A percentile compares a stretch with the other conserved stretches of the same genome.
Evolutionary conservation across 208 protist genomes (phyloP).

Genomic region (Wallacemonas sp.): DNA sequence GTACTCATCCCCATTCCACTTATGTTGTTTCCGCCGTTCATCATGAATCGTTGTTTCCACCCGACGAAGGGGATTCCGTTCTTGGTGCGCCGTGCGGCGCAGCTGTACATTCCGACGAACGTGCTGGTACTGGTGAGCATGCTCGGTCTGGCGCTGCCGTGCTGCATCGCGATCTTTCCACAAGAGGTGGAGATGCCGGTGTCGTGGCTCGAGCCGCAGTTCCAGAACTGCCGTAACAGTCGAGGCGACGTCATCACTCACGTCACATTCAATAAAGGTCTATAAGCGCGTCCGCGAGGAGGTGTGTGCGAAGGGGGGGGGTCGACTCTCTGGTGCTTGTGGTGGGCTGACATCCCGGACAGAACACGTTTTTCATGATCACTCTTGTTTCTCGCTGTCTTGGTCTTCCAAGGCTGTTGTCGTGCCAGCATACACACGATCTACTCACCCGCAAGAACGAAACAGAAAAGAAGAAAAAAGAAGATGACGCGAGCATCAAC

Average conservation of each 20-base stretch:
- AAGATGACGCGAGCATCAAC: too few species aligned
- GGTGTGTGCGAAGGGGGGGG: not conserved
- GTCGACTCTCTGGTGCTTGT: not conserved
- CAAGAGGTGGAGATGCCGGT: slow-evolving; percentile 42
- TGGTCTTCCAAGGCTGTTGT: too few species aligned
- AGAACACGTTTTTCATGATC: too few species aligned
- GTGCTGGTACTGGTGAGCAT: slow-evolving; percentile 39
- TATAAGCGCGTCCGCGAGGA: slow-evolving; percentile 14
- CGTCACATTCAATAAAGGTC: slow-evolving; percentile 51
- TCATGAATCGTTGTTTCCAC: slow-evolving; percentile 55
- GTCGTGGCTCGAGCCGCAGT: slow-evolving; percentile 34
- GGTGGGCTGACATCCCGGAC: not conserved
- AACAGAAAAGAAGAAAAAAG: slow-evolving; percentile 4
- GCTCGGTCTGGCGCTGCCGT: slow-evolving; percentile 46
- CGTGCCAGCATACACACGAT: slow-evolving; percentile 3
- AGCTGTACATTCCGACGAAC: slow-evolving; percentile 49
- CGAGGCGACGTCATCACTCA: slow-evolving; percentile 30
- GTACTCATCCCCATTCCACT: slow-evolving; percentile 63
- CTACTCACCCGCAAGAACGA: not conserved
- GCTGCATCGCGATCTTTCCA: slow-evolving; percentile 58
- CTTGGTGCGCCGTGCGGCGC: slow-evolving; percentile 26
- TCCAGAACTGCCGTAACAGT: slow-evolving; percentile 31
- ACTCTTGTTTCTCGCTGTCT: too few species aligned
- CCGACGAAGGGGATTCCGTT: slow-evolving; percentile 24
- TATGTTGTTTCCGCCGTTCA: slow-evolving; percentile 66